These are phyloP conservation scores for Blepharisma stoltei DNA, from an alignment of 73 alveolate genomes.

Conservation along the genomic window DNA sequence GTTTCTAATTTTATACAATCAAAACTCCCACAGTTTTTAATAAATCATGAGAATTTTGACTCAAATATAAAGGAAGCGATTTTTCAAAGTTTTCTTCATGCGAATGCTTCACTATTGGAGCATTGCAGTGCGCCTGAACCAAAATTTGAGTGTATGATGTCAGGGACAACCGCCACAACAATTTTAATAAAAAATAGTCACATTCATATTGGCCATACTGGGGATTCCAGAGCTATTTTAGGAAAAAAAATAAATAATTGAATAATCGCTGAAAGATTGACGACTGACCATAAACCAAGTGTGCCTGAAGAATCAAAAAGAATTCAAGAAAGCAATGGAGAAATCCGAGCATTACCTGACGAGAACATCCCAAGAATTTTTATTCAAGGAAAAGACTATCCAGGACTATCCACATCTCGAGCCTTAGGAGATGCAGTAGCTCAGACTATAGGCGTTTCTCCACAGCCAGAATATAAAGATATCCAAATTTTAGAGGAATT, in stretches of 20 bases:
- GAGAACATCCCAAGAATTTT: not conserved
- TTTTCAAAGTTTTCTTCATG: not conserved
- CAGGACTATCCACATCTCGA: not conserved
- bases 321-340: not conserved
- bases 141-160: not conserved
- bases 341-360: not conserved
- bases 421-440: not conserved
- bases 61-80: not conserved
- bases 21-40: not conserved
- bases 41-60: not conserved
- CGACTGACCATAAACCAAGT: not conserved
- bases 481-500: not conserved
- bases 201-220: not conserved
- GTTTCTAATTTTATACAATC: not conserved
- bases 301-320: not conserved
- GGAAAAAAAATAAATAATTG: not conserved
- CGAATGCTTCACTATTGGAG: not conserved
- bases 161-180: not conserved
- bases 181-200: not conserved
- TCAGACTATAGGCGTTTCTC: not conserved
- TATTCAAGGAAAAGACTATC: not conserved
- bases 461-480: not conserved
- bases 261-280: not conserved
- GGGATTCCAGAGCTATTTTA: slow-evolving; percentile 1
- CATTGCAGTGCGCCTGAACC: not conserved